Evolutionary conservation across 2,329 filamentous ascomycete genomes (phyloP), one percentile per base, ranked within the genome.

Genomic region (Fusarium sp.): DNA sequence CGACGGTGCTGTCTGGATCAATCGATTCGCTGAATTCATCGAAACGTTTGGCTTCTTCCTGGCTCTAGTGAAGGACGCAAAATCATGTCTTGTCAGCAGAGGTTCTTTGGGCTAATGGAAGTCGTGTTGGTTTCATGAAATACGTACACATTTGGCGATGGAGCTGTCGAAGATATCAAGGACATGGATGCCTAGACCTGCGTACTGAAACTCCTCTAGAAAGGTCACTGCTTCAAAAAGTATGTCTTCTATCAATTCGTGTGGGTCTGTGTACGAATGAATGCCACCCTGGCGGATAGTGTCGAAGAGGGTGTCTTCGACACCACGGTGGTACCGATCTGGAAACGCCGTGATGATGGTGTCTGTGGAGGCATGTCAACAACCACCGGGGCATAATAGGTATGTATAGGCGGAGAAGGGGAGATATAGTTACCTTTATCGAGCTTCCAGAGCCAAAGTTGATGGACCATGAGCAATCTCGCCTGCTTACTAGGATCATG

Each of bases 371-470:
- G 30, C 17, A 25, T 25, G 17, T 56, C 6, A 50, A 50, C 12
- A 27, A 50, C 45, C 7, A 3, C 22, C 6, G 45, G 22, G 10
- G 14, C 15, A 4, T 12, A 54, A 9, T 20, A 20, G 8, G 14
- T 10, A 12, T 52, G 8, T 52, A 12, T 20, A 25, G 4, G 14
- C 6, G 12, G 6, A 22, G n/a, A 4, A 9, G 4, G 7, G 35
- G 17, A 9, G 14, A 6, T 20, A 54, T 40, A 20, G 33, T 57
- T 54, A 65, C 70, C 63, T 14, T 77, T 62, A 27, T 78, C 76
- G 20, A 77, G 71, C 27, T 68, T 72, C 69, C 76, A 72, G 12
- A 75, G 61, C 52, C 76, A 76, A 27, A 73, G 40, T 43, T 78
- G 72, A 25, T 63, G 72, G 5, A 74, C 62, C 66, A 74, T 70